phyloP scores from a whole-genome alignment of 768 basidiomycete species.

The Jaapia argillacea region DNA sequence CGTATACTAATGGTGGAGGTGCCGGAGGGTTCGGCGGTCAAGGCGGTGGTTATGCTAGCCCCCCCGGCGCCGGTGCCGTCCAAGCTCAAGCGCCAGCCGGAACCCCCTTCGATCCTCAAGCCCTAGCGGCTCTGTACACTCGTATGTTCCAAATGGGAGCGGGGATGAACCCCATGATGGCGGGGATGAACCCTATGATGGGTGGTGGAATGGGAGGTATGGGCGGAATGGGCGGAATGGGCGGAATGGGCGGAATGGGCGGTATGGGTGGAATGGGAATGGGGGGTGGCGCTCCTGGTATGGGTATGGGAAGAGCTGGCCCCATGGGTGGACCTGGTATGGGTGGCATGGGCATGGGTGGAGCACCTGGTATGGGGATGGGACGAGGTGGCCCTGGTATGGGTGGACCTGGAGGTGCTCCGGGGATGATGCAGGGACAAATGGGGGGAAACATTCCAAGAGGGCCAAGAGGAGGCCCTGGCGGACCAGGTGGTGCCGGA shows the following conservation, averaged over 20 bases:
- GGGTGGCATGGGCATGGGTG: constrained; percentile 14
- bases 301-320: constrained; percentile 8
- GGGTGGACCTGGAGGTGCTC: constrained; percentile 9
- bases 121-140: constrained; percentile 87
- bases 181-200: constrained; percentile 45
- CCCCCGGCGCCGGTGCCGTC: constrained; percentile 5
- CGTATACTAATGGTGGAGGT: constrained; percentile 16
- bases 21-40: constrained; percentile 15
- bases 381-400: not conserved
- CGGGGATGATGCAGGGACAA: constrained; percentile 6
- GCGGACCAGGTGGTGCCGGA: constrained; percentile 40
- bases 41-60: constrained; percentile 21
- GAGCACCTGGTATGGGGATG: constrained; percentile 29
- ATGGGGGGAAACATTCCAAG: constrained; percentile 45
- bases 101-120: constrained; percentile 83
- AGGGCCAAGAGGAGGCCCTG: constrained; percentile 50
- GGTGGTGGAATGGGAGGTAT: constrained; percentile 16
- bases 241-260: constrained; percentile 27
- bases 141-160: constrained; percentile 85
- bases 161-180: constrained; percentile 20
- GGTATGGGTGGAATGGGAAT: constrained; percentile 15
- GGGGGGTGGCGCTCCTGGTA: constrained; percentile 12
- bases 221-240: constrained; percentile 34
- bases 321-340: constrained; percentile 3
- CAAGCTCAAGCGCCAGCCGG: constrained; percentile 19